Base-by-base conservation (phyloP, 352 stramenopile species). In the Blastocystis sp. region DNA sequence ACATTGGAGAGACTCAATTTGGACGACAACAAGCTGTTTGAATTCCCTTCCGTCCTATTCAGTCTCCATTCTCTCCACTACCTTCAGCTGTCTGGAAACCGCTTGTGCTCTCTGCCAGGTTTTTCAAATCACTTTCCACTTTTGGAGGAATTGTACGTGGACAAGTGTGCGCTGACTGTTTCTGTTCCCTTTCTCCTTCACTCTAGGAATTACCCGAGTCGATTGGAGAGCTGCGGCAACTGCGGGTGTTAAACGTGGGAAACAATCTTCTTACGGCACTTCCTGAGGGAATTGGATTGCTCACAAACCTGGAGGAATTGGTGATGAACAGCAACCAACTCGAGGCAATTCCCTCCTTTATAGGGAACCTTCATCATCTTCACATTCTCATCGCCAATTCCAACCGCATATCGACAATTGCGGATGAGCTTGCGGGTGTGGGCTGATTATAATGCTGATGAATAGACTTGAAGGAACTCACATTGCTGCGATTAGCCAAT, bases 101-200 rank as follows among this genome's bases (percentile, higher is more conserved):
- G 21, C 21, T n/a, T 79, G 10, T 53, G 43, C 19, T 43, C 38
- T 2, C 28, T 79, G 61, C 69, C 69, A 60, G 23, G 5, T 7
- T 62, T 79, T 62, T n/a, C 69, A 61, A 64, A 34, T 62, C 45
- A 52, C 19, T 79, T 40, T 40, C 41, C 61, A 23, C 28, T 28
- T 34, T 28, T 79, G 1, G 69, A 79, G 38, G 43, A 45, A n/a
- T 41, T 79, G 19, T 62, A 21, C 23, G 17, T 79, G 19, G 69
- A 61, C 53, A 79, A 79, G 23, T 79, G 69, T 79, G 28, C n/a
- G 40, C 10, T 79, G 53, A 61, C 43, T 61, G 69, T 79, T 40
- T 64, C 40, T 17, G 10, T 19, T 61, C 40, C 23, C 0, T 79
- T 2, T 61, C 23, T 11, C 53, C 17, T 79, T 5, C 11, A 45